These are phyloP conservation scores for Geoglossum cookeanum DNA, from an alignment of 2,329 filamentous ascomycete species.

Conservation along the genomic window DNA sequence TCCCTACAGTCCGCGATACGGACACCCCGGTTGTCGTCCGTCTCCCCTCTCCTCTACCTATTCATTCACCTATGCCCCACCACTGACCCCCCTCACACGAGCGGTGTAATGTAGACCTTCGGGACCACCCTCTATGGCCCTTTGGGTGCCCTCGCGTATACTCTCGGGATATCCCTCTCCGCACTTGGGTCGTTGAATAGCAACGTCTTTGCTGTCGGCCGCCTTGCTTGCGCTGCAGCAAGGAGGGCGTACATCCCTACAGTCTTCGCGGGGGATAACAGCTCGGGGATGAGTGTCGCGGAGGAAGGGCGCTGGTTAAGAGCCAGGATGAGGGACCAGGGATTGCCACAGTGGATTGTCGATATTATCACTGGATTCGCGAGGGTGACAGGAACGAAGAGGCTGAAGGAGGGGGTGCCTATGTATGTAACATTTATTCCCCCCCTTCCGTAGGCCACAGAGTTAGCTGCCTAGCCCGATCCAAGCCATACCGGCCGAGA, in stretches of 20 bases:
- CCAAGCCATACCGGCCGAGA: not conserved
- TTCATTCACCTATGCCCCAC: too few species aligned
- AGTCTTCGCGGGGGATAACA: too few species aligned
- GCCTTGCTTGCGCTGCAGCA: constrained; percentile 87
- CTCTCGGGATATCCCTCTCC: constrained; percentile 72
- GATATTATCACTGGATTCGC: not conserved
- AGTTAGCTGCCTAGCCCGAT: not conserved
- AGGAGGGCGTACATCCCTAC: constrained; percentile 37
- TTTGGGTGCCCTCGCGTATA: constrained; percentile 58
- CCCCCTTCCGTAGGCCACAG: not conserved
- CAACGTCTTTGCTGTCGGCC: constrained; percentile 79
- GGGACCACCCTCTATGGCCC: constrained; percentile 17
- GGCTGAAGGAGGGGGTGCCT: not conserved
- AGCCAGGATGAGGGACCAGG: not conserved
- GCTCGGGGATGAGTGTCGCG: not conserved
- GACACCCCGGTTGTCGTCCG: constrained; percentile 55
- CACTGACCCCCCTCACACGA: not conserved
- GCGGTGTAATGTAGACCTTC: not conserved
- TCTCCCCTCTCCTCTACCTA: constrained; percentile 18
- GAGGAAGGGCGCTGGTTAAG: not conserved
- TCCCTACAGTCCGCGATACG: constrained; percentile 36
- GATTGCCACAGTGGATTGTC: not conserved
- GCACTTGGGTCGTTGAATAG: constrained; percentile 93
- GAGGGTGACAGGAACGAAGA: not conserved
- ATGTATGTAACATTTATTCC: not conserved